Conservation (phyloP, 164 flowering plant genomes). For the Malania oleifera region DNA sequence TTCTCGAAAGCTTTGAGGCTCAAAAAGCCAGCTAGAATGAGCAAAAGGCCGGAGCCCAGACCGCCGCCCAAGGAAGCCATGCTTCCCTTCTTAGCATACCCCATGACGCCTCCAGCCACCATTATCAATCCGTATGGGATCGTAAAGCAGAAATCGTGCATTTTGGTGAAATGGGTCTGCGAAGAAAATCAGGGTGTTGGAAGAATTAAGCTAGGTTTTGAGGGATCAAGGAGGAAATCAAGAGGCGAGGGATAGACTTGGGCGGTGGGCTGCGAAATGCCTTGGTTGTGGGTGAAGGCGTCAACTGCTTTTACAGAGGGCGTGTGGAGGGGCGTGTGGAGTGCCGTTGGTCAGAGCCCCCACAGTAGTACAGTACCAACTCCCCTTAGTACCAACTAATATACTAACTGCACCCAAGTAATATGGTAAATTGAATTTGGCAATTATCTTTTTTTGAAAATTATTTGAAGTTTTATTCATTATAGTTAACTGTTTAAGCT, state of each 20-base stretch:
- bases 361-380: neutral
- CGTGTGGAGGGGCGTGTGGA: neutral
- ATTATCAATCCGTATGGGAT: constrained; percentile 80
- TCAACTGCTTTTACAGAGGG: neutral
- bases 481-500: too few relatives aligned
- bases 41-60: constrained; percentile 56
- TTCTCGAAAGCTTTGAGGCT: constrained; percentile 77
- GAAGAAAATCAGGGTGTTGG: constrained; percentile 7
- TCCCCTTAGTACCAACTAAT: too few relatives aligned
- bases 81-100: constrained; percentile 73
- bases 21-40: constrained; percentile 69
- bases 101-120: constrained; percentile 64
- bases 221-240: neutral
- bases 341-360: neutral
- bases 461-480: too few relatives aligned
- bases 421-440: too few relatives aligned
- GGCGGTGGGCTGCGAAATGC: neutral
- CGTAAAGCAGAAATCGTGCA: constrained; percentile 98
- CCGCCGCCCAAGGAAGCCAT: constrained; percentile 79
- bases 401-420: too few relatives aligned
- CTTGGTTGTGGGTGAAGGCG: too few relatives aligned
- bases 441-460: too few relatives aligned
- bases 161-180: constrained; percentile 30
- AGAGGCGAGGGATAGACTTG: neutral
- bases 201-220: neutral